These are phyloP conservation scores for Apiospora phragmitis DNA, from an alignment of 2,329 filamentous ascomycete species.

Conservation along the genomic window DNA sequence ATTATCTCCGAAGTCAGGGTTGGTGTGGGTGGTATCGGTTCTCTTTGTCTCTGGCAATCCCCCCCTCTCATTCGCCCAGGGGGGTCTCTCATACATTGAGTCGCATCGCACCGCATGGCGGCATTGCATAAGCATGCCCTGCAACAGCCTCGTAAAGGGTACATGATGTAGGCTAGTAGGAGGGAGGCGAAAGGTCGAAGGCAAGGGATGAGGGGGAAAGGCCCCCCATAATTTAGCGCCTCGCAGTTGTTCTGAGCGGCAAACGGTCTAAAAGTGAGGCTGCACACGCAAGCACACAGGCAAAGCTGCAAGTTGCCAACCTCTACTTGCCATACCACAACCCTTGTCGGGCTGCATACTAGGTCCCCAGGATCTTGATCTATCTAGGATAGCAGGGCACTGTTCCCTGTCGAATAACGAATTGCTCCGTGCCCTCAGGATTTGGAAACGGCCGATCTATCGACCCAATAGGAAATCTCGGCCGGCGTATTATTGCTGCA, in stretches of 20 bases:
- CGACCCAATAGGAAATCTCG: constrained; percentile 20
- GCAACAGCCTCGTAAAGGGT: constrained; percentile 36
- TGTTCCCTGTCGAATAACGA: constrained; percentile 11
- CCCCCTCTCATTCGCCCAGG: neutral
- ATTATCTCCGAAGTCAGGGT: constrained; percentile 29
- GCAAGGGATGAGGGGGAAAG: constrained; percentile 5
- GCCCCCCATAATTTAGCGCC: constrained; percentile 3
- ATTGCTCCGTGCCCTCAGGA: constrained; percentile 14
- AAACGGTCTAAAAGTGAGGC: constrained; percentile 2
- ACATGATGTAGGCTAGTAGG: constrained; percentile 4
- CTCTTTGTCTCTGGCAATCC: neutral
- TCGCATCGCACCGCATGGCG: constrained; percentile 10
- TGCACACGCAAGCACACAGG: neutral
- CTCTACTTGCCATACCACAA: neutral
- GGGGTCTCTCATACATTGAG: neutral
- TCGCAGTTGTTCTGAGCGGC: constrained; percentile 4
- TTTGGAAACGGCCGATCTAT: constrained; percentile 18
- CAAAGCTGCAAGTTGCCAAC: neutral
- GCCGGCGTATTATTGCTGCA: constrained; percentile 17
- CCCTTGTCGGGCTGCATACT: neutral
- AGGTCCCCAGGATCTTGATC: constrained; percentile 7
- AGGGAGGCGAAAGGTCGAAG: constrained; percentile 14
- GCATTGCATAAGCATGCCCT: constrained; percentile 26
- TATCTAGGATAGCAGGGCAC: neutral
- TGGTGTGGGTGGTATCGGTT: constrained; percentile 12